Evolutionary conservation across 2,329 filamentous ascomycete species (phyloP).

Genomic region (Penicillium vulpinum): DNA sequence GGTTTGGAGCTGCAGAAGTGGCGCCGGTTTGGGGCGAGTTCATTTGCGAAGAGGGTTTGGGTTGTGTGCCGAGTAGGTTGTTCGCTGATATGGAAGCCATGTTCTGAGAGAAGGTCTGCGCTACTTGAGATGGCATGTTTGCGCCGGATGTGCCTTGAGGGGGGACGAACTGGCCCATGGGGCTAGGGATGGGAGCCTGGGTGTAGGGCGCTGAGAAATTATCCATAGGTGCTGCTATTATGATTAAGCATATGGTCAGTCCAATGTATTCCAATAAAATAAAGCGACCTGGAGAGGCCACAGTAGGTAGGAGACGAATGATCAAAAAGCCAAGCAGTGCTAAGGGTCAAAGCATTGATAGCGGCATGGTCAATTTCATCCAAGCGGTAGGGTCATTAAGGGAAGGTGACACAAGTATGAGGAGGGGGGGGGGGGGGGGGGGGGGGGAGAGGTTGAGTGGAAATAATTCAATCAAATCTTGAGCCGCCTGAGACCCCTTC

Average conservation of each 20-base stretch:
- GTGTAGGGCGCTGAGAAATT: slow-evolving; percentile 38
- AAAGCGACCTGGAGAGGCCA: not conserved
- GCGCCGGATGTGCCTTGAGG: slow-evolving; percentile 31
- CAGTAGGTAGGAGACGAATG: slow-evolving; percentile 3
- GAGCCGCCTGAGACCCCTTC: slow-evolving; percentile 4
- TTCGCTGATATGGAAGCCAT: slow-evolving; percentile 39
- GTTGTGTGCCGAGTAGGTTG: slow-evolving; percentile 35
- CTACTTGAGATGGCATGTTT: slow-evolving; percentile 33
- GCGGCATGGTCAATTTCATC: slow-evolving; percentile 4
- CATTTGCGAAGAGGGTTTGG: slow-evolving; percentile 21
- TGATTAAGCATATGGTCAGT: slow-evolving; percentile 18
- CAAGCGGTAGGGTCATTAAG: slow-evolving; percentile 5
- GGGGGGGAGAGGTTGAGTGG: not conserved
- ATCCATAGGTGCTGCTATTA: slow-evolving; percentile 35
- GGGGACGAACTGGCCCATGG: slow-evolving; percentile 30
- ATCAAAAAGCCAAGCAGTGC: slow-evolving; percentile 5
- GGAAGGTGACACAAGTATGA: not conserved
- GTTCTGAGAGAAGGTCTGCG: slow-evolving; percentile 36
- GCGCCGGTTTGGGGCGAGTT: slow-evolving; percentile 17
- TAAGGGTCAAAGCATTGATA: slow-evolving; percentile 9
- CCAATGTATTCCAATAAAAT: slow-evolving; percentile 11
- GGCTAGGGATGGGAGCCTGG: slow-evolving; percentile 34
- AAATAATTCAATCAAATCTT: slow-evolving; percentile 2
- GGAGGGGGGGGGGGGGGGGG: not conserved
- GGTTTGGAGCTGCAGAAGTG: slow-evolving; percentile 5